phyloP scores from a whole-genome alignment of 768 basidiomycete genomes.

The Astraeus odoratus region DNA sequence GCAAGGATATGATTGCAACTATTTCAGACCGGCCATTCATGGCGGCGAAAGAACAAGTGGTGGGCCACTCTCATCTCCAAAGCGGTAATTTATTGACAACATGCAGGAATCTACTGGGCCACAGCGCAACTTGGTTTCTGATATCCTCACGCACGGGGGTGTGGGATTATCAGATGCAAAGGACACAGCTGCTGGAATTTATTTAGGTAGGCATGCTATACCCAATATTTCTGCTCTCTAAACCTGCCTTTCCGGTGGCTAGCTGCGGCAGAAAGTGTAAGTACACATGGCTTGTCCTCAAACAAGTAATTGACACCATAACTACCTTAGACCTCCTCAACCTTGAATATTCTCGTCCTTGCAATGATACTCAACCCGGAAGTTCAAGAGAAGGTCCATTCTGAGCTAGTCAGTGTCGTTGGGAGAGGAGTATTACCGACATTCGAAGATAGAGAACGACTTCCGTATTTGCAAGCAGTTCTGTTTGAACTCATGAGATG shows the following conservation, averaged over 20 bases:
- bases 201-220: neutral
- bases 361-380: conserved; percentile 23
- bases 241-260: neutral
- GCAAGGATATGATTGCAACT: neutral
- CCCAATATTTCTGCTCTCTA: neutral
- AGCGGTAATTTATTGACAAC: neutral
- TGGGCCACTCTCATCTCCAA: neutral
- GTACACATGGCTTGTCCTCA: neutral
- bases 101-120: neutral
- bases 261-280: neutral
- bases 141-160: neutral
- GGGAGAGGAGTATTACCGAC: conserved; percentile 17
- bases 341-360: conserved; percentile 16
- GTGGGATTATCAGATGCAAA: neutral
- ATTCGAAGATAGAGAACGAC: conserved; percentile 15
- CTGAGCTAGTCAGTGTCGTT: conserved; percentile 20
- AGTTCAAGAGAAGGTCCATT: conserved; percentile 18
- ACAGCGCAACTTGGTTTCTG: neutral
- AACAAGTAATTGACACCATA: neutral
- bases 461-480: conserved; percentile 22
- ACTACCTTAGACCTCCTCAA: conserved; percentile 8
- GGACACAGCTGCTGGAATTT: neutral
- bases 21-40: conserved; percentile 2
- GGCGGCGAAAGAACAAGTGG: conserved; percentile 2
- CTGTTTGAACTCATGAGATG: conserved; percentile 21